Percentiles rank a stretch among this genome's conserved stretches.
Evolutionary conservation across 164 flowering plant species (phyloP).

Genomic region (Stephania yunnanensis): DNA sequence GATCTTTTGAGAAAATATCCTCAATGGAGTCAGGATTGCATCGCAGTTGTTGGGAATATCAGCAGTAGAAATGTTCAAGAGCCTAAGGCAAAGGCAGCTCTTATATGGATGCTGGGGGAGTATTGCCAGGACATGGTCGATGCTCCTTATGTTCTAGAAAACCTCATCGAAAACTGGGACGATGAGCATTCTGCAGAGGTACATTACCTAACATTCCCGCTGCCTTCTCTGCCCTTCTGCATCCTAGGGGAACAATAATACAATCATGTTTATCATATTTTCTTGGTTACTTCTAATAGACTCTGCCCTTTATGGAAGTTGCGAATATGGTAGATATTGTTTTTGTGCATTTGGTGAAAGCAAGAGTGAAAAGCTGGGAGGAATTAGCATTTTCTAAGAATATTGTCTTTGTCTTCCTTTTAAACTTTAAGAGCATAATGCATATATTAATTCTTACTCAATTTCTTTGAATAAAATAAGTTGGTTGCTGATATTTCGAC

Average conservation of each 20-base stretch:
- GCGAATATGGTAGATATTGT: neutral
- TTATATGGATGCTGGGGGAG: slow-evolving; percentile 99
- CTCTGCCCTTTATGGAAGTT: neutral
- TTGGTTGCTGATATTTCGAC: too few relatives aligned
- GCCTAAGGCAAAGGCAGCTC: slow-evolving; percentile 95
- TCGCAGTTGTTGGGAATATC: slow-evolving; percentile 96
- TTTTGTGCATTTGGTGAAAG: neutral
- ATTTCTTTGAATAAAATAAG: too few relatives aligned
- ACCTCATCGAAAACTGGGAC: slow-evolving; percentile 85
- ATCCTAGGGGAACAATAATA: neutral
- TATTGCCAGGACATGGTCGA: slow-evolving; percentile 94
- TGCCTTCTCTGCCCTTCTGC: neutral
- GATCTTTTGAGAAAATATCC: slow-evolving; percentile 97
- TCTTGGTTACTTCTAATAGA: neutral
- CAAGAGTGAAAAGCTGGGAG: neutral
- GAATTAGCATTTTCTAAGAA: neutral
- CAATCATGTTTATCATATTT: neutral
- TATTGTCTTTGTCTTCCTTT: neutral
- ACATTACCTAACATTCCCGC: neutral
- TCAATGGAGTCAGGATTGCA: slow-evolving; percentile 99
- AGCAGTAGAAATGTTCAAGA: slow-evolving; percentile 95
- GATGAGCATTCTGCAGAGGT: slow-evolving; percentile 96
- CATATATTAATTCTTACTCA: too few relatives aligned
- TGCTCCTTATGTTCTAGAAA: slow-evolving; percentile 88
- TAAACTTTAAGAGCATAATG: too few relatives aligned